Conservation (phyloP, 1,284 basidiomycete species). For the Sanghuangporus weigelae region DNA sequence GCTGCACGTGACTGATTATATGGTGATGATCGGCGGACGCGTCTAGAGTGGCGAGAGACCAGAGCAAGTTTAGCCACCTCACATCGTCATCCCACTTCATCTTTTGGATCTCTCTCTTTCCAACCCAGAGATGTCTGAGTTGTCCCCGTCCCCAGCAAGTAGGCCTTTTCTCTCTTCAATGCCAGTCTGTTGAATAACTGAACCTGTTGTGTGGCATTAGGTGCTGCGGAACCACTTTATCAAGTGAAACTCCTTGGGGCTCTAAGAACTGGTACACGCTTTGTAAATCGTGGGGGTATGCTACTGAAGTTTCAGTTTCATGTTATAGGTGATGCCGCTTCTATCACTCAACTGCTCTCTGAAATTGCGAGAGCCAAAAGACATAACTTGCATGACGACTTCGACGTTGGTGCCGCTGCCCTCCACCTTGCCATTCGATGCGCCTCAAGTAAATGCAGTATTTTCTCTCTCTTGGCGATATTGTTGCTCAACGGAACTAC, state of each 20-base stretch:
- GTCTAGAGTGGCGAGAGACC: neutral
- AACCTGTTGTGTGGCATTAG: neutral
- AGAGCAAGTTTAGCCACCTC: neutral
- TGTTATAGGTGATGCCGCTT: constrained; percentile 63
- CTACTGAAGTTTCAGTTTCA: constrained; percentile 7
- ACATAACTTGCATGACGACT: constrained; percentile 37
- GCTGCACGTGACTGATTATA: neutral
- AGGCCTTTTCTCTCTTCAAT: neutral
- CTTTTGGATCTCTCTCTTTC: neutral
- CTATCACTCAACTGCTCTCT: constrained; percentile 80
- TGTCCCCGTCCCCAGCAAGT: neutral
- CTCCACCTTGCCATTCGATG: constrained; percentile 86
- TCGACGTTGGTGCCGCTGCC: constrained; percentile 67
- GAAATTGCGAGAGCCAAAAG: constrained; percentile 65
- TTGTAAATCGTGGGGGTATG: neutral
- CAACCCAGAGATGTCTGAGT: neutral
- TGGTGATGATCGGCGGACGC: neutral
- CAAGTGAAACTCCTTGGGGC: constrained; percentile 80
- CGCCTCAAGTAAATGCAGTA: constrained; percentile 57
- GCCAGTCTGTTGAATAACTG: neutral
- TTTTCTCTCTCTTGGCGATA: constrained; percentile 2
- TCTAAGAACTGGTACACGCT: constrained; percentile 49
- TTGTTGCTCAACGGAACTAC: constrained; percentile 3
- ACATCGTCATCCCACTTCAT: neutral
- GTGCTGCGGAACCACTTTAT: constrained; percentile 53